Conservation (phyloP, 345 rosid species). For the Populus alba region DNA sequence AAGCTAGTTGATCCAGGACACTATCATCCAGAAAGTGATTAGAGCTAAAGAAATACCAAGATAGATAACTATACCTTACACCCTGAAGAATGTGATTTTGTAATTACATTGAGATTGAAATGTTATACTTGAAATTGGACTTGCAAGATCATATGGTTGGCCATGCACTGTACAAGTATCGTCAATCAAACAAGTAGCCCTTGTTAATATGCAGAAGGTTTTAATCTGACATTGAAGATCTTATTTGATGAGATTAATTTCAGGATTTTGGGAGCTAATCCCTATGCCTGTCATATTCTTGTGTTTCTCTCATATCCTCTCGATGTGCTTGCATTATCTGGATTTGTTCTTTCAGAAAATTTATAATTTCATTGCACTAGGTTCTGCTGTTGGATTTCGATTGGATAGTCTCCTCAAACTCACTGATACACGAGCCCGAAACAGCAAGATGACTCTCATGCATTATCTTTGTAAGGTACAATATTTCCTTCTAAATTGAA, state of each 20-base stretch:
- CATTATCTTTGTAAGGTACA: slow-evolving; percentile 89
- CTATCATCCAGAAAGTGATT: background rate
- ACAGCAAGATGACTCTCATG: slow-evolving; percentile 89
- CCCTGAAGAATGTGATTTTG: background rate
- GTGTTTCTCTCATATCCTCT: background rate
- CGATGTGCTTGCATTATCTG: background rate
- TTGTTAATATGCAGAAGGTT: background rate
- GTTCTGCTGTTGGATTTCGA: slow-evolving; percentile 88
- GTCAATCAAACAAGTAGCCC: background rate
- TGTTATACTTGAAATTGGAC: background rate
- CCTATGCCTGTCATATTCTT: background rate
- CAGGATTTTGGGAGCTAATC: background rate
- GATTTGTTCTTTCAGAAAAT: slow-evolving; percentile 1
- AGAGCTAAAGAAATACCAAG: background rate
- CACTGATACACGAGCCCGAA: slow-evolving; percentile 72
- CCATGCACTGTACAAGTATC: background rate
- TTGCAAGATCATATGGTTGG: background rate
- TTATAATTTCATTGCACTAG: slow-evolving; percentile 33
- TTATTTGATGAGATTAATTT: background rate
- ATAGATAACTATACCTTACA: background rate
- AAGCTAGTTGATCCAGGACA: background rate
- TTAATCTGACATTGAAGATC: background rate
- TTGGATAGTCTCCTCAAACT: slow-evolving; percentile 89
- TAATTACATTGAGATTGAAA: background rate
- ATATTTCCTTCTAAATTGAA: background rate